phyloP scores from a whole-genome alignment of 2,329 filamentous ascomycete species.

The Trematosphaeria pertusa region DNA sequence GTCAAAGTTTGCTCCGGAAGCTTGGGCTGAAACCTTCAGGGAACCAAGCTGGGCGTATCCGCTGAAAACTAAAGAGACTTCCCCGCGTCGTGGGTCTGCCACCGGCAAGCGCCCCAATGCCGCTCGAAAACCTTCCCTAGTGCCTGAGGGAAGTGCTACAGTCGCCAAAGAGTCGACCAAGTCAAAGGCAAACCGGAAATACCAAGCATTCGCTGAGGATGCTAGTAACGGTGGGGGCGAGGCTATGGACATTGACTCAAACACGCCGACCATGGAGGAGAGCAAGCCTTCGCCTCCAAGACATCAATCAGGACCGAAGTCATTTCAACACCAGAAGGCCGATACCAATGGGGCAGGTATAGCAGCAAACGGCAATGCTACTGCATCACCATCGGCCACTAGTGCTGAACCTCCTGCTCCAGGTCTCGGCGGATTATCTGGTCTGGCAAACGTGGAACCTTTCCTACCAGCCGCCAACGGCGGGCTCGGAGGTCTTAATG shows the following conservation, averaged over 20 bases:
- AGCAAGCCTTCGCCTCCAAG: constrained; percentile 15
- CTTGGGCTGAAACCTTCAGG: constrained; percentile 54
- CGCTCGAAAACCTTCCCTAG: constrained; percentile 39
- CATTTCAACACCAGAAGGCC: constrained; percentile 9
- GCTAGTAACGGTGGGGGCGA: constrained; percentile 38
- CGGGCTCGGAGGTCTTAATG: constrained; percentile 61
- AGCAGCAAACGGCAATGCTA: constrained; percentile 23
- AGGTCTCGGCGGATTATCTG: constrained; percentile 55
- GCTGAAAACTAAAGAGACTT: constrained; percentile 35
- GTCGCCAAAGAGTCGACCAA: constrained; percentile 37
- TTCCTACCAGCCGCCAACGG: constrained; percentile 54
- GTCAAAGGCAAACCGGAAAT: constrained; percentile 23
- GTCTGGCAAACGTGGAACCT: constrained; percentile 58
- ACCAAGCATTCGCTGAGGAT: constrained; percentile 42
- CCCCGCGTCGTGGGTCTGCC: constrained; percentile 38
- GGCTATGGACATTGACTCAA: constrained; percentile 58
- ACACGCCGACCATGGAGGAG: constrained; percentile 32
- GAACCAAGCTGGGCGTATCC: constrained; percentile 50
- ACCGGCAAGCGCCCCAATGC: constrained; percentile 35
- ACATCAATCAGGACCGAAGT: constrained; percentile 8
- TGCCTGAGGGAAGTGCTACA: constrained; percentile 35
- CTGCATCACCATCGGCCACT: constrained; percentile 23
- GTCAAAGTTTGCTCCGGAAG: constrained; percentile 51
- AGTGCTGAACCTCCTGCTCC: constrained; percentile 19
- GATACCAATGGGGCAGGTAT: constrained; percentile 8